Base-by-base conservation (phyloP, 129 eudicot genomes). In the Flaveria linearis region DNA sequence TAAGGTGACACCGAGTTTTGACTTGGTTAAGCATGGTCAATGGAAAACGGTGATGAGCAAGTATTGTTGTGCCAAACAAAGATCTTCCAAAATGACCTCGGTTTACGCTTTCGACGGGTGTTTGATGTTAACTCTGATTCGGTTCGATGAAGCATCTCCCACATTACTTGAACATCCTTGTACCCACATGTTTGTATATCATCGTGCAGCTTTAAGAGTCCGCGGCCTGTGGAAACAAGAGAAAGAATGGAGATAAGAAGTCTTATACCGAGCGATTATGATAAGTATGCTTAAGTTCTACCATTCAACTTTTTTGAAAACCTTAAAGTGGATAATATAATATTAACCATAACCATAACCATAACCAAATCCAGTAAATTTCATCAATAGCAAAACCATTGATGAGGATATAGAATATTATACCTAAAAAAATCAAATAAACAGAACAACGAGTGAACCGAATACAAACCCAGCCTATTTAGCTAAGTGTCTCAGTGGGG, bases 141-240 rank as follows among this genome's bases (percentile, higher is more conserved):
- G 3, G 92, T 82, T 77, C 87, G 79, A 22, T 88, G 88, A 58
- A 91, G 90, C 97, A 91, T 91, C 72, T 91, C 96, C 97, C 97
- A 91, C 97, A 89, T 91, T 68, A 89, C 91, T 69, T 89, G 97
- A 13, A 91, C 97, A 57, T 91, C 97, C 73, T 88, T 86, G 70
- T 91, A 91, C 28, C 95, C 97, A 42, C 97, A 91, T 45, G 92
- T 91, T 78, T 88, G 95, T 67, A 91, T 87, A 73, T 91, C 97
- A 12, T 91, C 85, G 7, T 79, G 92, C 22, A 91, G 92, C 84
- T 91, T 89, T 84, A 87, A 57, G 41, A 91, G 90, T 36, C 87
- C 96, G 1, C 71, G 87, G 64, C 92, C 97, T 89, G 76, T 9
- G 60, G 9, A 33, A 70, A 68, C 9, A 39, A 69, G 45, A 9